Conservation (phyloP, 2,329 filamentous ascomycete genomes). For the Aureobasidium leucospermi region DNA sequence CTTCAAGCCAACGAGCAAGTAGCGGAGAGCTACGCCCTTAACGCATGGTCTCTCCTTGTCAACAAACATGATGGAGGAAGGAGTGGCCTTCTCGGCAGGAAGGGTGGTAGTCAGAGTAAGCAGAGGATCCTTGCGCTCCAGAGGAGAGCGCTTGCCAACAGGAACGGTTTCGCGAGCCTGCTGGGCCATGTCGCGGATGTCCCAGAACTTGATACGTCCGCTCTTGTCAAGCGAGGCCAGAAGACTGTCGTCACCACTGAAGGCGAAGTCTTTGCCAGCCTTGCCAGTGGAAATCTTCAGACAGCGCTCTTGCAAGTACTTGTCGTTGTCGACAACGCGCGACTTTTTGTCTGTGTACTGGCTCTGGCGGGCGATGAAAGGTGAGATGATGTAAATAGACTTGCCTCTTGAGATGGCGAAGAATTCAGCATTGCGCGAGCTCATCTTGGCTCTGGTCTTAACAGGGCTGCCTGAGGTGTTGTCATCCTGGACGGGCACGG, state of each 20-base stretch:
- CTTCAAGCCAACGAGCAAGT: slow-evolving; percentile 96
- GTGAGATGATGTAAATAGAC: slow-evolving; percentile 81
- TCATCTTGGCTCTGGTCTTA: slow-evolving; percentile 90
- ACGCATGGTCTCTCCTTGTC: slow-evolving; percentile 92
- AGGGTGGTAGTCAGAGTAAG: slow-evolving; percentile 81
- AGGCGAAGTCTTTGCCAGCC: slow-evolving; percentile 95
- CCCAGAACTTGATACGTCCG: slow-evolving; percentile 96
- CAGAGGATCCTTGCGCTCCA: slow-evolving; percentile 79
- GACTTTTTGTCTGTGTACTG: slow-evolving; percentile 45
- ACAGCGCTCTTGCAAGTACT: slow-evolving; percentile 76
- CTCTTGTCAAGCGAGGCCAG: slow-evolving; percentile 96
- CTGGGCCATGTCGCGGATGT: slow-evolving; percentile 70
- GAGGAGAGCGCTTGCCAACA: slow-evolving; percentile 38
- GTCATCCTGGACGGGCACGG: slow-evolving; percentile 76
- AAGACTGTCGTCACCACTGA: slow-evolving; percentile 91
- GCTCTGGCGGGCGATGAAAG: slow-evolving; percentile 46
- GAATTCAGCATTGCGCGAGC: slow-evolving; percentile 80
- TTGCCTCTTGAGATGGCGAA: slow-evolving; percentile 95
- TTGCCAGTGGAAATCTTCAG: slow-evolving; percentile 95
- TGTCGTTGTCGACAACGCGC: slow-evolving; percentile 72
- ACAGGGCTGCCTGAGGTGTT: slow-evolving; percentile 86
- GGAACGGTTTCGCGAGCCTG: slow-evolving; percentile 36
- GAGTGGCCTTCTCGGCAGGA: slow-evolving; percentile 88
- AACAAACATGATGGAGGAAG: slow-evolving; percentile 89
- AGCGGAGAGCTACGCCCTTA: slow-evolving; percentile 82